Evolutionary conservation across 371 early-diverging fungal genomes (phyloP).

Genomic region (Dipsacomyces acuminosporus): DNA sequence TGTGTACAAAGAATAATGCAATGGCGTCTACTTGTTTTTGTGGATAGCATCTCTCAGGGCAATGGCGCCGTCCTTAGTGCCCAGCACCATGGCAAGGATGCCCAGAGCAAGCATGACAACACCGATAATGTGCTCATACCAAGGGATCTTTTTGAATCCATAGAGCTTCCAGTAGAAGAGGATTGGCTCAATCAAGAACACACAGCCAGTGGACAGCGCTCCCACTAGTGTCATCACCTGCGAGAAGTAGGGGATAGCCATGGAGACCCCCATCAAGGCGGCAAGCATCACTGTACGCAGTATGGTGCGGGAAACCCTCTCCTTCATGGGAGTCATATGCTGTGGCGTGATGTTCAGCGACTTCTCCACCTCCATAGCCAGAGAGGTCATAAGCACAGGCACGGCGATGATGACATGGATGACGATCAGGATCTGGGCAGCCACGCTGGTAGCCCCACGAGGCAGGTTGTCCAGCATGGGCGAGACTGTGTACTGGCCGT

Average conservation of each 20-base stretch:
- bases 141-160: constrained; percentile 57
- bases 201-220: constrained; percentile 62
- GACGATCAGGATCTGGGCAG: constrained; percentile 66
- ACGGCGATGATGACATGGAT: constrained; percentile 70
- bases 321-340: constrained; percentile 50
- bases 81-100: constrained; percentile 62
- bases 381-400: constrained; percentile 69
- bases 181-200: constrained; percentile 74
- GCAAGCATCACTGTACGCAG: constrained; percentile 53
- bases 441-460: constrained; percentile 51
- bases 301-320: constrained; percentile 54
- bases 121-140: constrained; percentile 53
- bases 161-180: constrained; percentile 65
- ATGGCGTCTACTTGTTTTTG: not conserved
- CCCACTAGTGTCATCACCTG: constrained; percentile 75
- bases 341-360: constrained; percentile 54
- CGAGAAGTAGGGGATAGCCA: constrained; percentile 65
- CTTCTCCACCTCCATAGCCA: constrained; percentile 62
- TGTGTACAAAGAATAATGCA: no score
- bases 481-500: constrained; percentile 55
- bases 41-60: constrained; percentile 29
- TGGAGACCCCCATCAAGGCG: constrained; percentile 50
- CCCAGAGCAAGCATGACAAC: constrained; percentile 57
- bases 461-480: constrained; percentile 70
- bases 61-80: constrained; percentile 61